Base-by-base conservation (phyloP, 176 grass and related monocot genomes). In the Oryza punctata region DNA sequence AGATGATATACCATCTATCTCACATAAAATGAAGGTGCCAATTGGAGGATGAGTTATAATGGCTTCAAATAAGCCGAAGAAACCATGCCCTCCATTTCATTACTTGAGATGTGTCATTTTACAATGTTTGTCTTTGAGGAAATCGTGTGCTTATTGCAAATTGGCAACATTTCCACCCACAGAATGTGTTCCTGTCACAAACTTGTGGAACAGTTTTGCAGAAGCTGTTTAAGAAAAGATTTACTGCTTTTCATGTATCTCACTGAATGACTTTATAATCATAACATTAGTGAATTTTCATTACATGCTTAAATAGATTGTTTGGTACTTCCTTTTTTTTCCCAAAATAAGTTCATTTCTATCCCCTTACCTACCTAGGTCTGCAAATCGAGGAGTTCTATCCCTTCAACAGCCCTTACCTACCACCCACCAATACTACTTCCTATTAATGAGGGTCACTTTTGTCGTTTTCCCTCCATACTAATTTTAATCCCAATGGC, bases 1-100 rank as follows among this genome's bases (percentile, higher is more conserved):
- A 32, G 63, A 47, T 61, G 57, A 21, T 13, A 70, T 70, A 76
- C 27, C 50, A 77, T 77, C 10, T 64, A 82, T n/a, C 72, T 27
- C 32, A 29, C 21, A 78, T 50, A 65, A 5, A 75, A 81, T 46
- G 28, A 80, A 28, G 33, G 63, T 69, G 0, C 26, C 24, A 80
- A 80, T 29, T 73, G 76, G 10, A 65, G 32, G 69, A 49, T 67
- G 41, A 59, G 19, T 59, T 23, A 82, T 38, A 59, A 45, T 83
- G 40, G 21, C n/a, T 82, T 71, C 44, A 19, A 18, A 70, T 41
- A 75, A 24, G 27, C 25, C 2, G 7, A 23, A 43, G 57, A 60
- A 25, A n/a, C 23, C 46, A 46, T 33, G 6, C 26, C 1, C 15
- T 5, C 38, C 63, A 61, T 61, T 61, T 61, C 57, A 61, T 24